phyloP scores from a whole-genome alignment of 176 grass and related monocot genomes.

The Oryza australiensis region DNA sequence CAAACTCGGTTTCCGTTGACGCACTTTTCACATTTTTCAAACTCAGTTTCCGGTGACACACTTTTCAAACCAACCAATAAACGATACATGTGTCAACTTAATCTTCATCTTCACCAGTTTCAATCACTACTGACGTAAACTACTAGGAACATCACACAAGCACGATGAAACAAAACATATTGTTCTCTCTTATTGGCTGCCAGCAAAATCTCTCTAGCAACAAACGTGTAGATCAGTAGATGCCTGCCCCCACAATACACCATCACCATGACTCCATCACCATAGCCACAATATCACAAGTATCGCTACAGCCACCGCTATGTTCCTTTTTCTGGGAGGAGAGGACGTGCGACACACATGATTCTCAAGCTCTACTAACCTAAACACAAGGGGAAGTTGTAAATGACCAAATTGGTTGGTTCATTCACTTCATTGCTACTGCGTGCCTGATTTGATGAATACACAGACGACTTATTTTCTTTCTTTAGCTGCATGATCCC shows the following conservation, averaged over 20 bases:
- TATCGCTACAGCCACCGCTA: background rate
- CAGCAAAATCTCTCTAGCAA: background rate
- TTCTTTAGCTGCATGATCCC: background rate
- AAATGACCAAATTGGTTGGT: background rate
- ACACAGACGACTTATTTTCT: background rate
- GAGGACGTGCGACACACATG: background rate
- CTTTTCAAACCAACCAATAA: too few species aligned
- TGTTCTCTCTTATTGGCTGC: background rate
- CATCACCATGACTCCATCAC: too few species aligned
- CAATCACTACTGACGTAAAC: too few species aligned
- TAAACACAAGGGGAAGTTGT: background rate
- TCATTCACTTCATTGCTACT: background rate
- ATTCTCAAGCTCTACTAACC: background rate
- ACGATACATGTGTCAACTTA: too few species aligned
- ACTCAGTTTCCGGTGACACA: too few species aligned
- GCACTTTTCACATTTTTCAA: too few species aligned
- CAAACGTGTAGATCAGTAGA: background rate
- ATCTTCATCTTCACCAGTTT: too few species aligned
- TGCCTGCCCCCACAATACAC: too few species aligned
- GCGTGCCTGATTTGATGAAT: background rate
- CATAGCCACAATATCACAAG: background rate
- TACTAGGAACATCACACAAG: background rate
- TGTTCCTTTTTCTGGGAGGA: background rate
- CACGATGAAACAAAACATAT: background rate
- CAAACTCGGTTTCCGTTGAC: too few species aligned